These are phyloP conservation scores for Parsonsia alboflavescens DNA, from an alignment of 257 asterid genomes.

Conservation along the genomic window DNA sequence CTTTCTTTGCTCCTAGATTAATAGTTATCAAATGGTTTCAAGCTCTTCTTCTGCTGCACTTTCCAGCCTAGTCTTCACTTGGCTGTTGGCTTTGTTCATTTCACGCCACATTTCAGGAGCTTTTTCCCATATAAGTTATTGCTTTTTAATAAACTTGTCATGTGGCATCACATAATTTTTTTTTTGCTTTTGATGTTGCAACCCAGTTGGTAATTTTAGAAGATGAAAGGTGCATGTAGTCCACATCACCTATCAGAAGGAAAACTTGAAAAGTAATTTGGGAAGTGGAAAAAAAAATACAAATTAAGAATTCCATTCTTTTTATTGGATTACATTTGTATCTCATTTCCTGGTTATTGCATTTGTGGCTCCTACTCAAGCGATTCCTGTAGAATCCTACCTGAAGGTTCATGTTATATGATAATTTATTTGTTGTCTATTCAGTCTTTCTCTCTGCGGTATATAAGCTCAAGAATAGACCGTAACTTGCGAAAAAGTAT, in stretches of 20 bases:
- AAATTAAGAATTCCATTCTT: background rate
- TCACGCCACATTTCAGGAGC: background rate
- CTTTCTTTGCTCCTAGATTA: background rate
- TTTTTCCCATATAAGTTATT: background rate
- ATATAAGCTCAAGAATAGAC: background rate
- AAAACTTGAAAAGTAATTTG: background rate
- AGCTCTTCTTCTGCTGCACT: background rate
- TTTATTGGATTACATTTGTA: background rate
- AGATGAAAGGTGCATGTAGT: background rate
- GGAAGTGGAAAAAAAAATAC: background rate
- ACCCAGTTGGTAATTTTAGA: background rate
- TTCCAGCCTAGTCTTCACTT: background rate
- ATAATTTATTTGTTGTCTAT: background rate
- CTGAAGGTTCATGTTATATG: background rate
- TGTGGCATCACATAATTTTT: background rate
- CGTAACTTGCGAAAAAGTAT: background rate
- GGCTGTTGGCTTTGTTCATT: background rate
- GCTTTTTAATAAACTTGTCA: background rate
- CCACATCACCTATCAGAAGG: background rate
- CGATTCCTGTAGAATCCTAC: background rate
- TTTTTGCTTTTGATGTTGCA: background rate
- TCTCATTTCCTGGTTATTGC: background rate
- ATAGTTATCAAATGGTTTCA: too few species aligned
- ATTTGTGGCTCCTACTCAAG: background rate
- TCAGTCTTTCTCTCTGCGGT: background rate